Percentiles rank a stretch among this genome's conserved stretches.
phyloP scores from a whole-genome alignment of 1,284 basidiomycete genomes.

The Waitea zeae region DNA sequence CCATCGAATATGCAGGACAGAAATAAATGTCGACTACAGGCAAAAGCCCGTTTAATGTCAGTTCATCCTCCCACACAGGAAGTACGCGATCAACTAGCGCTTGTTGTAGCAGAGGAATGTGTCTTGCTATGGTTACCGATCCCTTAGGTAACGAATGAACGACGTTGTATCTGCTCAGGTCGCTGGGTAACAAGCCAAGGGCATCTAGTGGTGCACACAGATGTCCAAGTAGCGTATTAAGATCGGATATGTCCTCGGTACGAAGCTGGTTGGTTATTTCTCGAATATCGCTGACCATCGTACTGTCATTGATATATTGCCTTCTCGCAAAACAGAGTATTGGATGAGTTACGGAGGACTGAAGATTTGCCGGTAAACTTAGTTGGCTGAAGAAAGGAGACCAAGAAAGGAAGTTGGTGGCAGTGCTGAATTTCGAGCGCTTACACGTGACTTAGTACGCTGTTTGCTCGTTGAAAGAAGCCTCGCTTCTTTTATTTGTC shows the following conservation, averaged over 20 bases:
- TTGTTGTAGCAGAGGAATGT: constrained; percentile 42
- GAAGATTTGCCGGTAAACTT: no score
- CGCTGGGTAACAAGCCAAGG: constrained; percentile 39
- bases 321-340: no score
- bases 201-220: constrained; percentile 38
- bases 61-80: constrained; percentile 45
- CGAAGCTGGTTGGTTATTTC: no score
- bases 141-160: constrained; percentile 16
- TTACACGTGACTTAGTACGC: no score
- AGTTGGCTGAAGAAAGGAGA: no score
- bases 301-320: no score
- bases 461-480: no score
- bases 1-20: constrained; percentile 38
- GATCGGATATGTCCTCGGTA: constrained; percentile 32
- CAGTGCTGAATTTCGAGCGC: no score
- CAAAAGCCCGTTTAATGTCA: constrained; percentile 29
- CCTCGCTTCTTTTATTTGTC: no score
- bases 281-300: no score
- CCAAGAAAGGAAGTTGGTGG: no score
- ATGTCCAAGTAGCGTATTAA: constrained; percentile 31
- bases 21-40: constrained; percentile 46
- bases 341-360: no score
- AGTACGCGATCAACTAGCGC: constrained; percentile 44
- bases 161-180: constrained; percentile 21
- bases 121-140: constrained; percentile 21